These are phyloP conservation scores for Haplosporangium sp. DNA, from an alignment of 371 early-diverging fungal species.

Conservation along the genomic window DNA sequence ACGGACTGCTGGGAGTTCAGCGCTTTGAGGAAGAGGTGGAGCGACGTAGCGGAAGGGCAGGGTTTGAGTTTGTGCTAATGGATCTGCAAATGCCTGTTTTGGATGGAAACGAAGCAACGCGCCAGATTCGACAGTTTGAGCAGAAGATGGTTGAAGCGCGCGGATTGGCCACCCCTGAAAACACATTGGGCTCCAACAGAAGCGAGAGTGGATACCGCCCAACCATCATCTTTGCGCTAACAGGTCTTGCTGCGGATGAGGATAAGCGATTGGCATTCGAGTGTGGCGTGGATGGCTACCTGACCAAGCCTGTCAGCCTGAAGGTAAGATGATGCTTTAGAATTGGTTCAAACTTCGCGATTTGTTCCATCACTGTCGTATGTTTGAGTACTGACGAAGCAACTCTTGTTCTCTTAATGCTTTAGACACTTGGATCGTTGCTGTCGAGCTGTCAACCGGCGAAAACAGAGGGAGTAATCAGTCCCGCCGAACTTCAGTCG, in stretches of 20 bases:
- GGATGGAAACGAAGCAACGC: slow-evolving; percentile 58
- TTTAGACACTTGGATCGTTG: slow-evolving; percentile 21
- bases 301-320: slow-evolving; percentile 59
- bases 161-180: background rate
- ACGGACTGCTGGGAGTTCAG: slow-evolving; percentile 55
- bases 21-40: slow-evolving; percentile 46
- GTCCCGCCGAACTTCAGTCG: too few species aligned
- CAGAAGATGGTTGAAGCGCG: slow-evolving; percentile 4
- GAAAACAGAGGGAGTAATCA: too few species aligned
- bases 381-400: background rate
- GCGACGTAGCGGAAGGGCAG: slow-evolving; percentile 28
- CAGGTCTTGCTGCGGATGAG: slow-evolving; percentile 56
- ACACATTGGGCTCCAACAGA: slow-evolving; percentile 5
- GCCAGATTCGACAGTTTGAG: slow-evolving; percentile 55
- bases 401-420: background rate
- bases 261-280: slow-evolving; percentile 56
- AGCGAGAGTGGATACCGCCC: slow-evolving; percentile 25
- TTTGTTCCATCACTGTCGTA: background rate
- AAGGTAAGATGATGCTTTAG: slow-evolving; percentile 25
- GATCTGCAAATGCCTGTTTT: slow-evolving; percentile 60
- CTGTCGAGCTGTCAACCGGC: slow-evolving; percentile 3
- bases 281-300: slow-evolving; percentile 59
- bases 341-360: too few species aligned
- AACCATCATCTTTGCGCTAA: slow-evolving; percentile 56
- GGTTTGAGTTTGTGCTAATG: slow-evolving; percentile 59